Evolutionary conservation across 179 eudicot species (phyloP), one percentile per base, ranked within the genome.

Genomic region (Beta lomatogona): DNA sequence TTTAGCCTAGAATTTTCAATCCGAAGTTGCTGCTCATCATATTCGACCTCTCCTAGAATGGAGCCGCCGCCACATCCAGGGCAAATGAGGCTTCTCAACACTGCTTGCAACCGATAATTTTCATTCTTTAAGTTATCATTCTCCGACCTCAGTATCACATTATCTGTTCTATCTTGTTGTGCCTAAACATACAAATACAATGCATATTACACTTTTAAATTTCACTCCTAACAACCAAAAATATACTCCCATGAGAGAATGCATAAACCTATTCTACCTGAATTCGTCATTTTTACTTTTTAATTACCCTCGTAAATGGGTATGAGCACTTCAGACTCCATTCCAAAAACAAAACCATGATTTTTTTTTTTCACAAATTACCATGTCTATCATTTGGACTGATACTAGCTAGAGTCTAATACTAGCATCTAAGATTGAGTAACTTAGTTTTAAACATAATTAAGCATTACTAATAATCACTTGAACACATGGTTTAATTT

Each of bases 141-240:
- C 81, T 95, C 99, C 0, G 90, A 79, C 82, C 99, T 90, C 41
- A 95, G 83, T 57, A 95, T 78, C 76, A 73, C 92, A 90, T 95
- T 95, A 54, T 95, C 97, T 13, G 87, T 70, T 77, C 99, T 86
- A 83, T 95, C 99, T 86, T 95, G 99, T 86, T 95, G 99, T 21
- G 98, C 99, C 99, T 95, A 77, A 12, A 6, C 19, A 77, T 0
- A 21, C 54, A 57, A 66, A 50, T 52, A 71, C 28, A 64, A 21
- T 67, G 18, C 25, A 58, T 0, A 63, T 44, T 46, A 10, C 46
- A 66, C 3, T 46, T 64, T 9, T 16, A 78, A 73, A 31, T 75
- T 36, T 19, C 67, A 31, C 1, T 6, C 54, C 16, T 16, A 15
- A n/a, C 11, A 68, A 45, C 21, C 18, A 4, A 45, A 41, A 12